Conservation (phyloP, 179 eudicot genomes). For the Drosera spatulata region DNA sequence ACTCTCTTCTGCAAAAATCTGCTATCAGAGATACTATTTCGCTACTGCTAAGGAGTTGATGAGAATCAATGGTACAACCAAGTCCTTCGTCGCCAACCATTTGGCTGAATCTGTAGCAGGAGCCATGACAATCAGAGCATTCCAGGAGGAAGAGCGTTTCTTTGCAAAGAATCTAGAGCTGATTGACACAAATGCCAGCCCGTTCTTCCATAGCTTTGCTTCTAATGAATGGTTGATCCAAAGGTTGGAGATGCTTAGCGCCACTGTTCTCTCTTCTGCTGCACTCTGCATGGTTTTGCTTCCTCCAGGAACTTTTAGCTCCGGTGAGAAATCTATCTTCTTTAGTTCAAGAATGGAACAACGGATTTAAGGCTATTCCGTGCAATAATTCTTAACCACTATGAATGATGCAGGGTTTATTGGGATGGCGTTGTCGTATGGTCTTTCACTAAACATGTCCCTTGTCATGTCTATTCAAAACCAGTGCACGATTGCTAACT, state of each 20-base stretch:
- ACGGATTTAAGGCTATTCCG: background rate
- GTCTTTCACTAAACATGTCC: slow-evolving; percentile 52
- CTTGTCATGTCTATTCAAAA: slow-evolving; percentile 53
- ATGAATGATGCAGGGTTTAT: slow-evolving; percentile 45
- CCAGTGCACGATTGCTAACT: slow-evolving; percentile 61
- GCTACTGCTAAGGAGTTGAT: slow-evolving; percentile 66
- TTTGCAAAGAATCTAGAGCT: slow-evolving; percentile 54
- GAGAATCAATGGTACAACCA: slow-evolving; percentile 80
- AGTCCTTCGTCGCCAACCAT: slow-evolving; percentile 69
- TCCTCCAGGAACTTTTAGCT: slow-evolving; percentile 67
- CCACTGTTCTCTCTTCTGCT: slow-evolving; percentile 47
- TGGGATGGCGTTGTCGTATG: slow-evolving; percentile 80
- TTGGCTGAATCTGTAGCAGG: slow-evolving; percentile 72
- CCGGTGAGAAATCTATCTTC: slow-evolving; percentile 29
- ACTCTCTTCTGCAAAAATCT: background rate
- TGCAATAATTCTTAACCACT: background rate
- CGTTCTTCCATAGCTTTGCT: slow-evolving; percentile 67
- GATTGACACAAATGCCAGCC: slow-evolving; percentile 59
- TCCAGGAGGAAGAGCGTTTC: slow-evolving; percentile 64
- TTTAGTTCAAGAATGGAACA: background rate
- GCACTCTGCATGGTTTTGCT: slow-evolving; percentile 80
- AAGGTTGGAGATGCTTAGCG: slow-evolving; percentile 59
- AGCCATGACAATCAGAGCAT: slow-evolving; percentile 59
- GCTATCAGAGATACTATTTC: slow-evolving; percentile 52
- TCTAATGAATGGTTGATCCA: slow-evolving; percentile 87